Conservation (phyloP, 2,329 filamentous ascomycete species). For the Aspergillus cejpii region DNA sequence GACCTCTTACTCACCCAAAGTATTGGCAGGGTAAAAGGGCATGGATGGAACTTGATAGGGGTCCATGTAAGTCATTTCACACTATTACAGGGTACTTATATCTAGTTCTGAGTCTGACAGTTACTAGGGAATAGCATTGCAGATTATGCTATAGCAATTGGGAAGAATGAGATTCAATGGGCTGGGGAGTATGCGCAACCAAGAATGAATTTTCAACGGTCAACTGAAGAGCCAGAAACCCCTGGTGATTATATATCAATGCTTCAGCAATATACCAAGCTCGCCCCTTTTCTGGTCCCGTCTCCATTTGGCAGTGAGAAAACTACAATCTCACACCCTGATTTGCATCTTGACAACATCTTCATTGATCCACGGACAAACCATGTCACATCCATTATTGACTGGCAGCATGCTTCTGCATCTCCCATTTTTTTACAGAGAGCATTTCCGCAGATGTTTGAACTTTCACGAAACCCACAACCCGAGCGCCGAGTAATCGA, state of each 20-base stretch:
- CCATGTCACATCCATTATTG: slow-evolving; percentile 9
- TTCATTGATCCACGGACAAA: slow-evolving; percentile 5
- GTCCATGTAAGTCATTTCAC: slow-evolving; percentile 10
- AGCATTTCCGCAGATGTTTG: slow-evolving; percentile 13
- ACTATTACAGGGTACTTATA: too few relatives aligned
- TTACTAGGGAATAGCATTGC: slow-evolving; percentile 5
- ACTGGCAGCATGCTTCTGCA: slow-evolving; percentile 13
- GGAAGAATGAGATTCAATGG: slow-evolving; percentile 13
- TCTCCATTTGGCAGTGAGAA: not conserved
- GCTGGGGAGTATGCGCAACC: slow-evolving; percentile 9
- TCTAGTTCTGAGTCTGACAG: not conserved
- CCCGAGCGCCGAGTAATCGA: slow-evolving; percentile 1
- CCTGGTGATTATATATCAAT: not conserved
- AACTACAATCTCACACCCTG: slow-evolving; percentile 1
- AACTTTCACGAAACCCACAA: not conserved
- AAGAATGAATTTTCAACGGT: slow-evolving; percentile 14
- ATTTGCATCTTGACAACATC: slow-evolving; percentile 7
- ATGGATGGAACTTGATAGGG: slow-evolving; percentile 9
- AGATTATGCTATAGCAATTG: slow-evolving; percentile 10
- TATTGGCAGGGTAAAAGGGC: slow-evolving; percentile 7
- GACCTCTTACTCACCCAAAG: slow-evolving; percentile 9
- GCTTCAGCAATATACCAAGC: not conserved
- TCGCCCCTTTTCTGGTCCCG: not conserved
- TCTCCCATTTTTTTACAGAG: slow-evolving; percentile 11
- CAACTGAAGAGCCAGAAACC: slow-evolving; percentile 4